Base-by-base conservation (phyloP, 2,329 filamentous ascomycete genomes). In the Fusarium euwallaceae region DNA sequence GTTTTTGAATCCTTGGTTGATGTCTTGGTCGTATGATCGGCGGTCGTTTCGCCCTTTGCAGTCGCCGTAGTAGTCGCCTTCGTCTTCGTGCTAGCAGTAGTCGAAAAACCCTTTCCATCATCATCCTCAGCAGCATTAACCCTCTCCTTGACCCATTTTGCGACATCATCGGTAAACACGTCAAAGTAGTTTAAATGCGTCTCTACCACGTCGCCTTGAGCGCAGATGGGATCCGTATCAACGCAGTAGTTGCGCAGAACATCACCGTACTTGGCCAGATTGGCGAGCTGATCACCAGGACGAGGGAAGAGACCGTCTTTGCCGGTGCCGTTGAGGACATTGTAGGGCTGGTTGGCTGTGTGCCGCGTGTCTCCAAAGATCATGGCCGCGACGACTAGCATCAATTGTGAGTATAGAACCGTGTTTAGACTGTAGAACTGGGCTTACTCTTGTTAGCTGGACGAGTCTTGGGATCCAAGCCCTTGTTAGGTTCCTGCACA, bases 161-260 rank as follows among this genome's bases (percentile, higher is more conserved):
- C 76, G 27, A 72, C 74, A 20, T 75, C 73, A 20, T 75, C 51
- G 37, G 70, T 76, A 69, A 78, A 81, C 20, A 82, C 45, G 29
- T 83, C 78, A 66, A 84, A 84, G 66, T 85, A 85, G 72, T 83
- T 82, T 11, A 81, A 76, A 63, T 85, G 83, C 10, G 78, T 78
- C 10, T 78, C 78, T 4, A 80, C 77, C 4, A 74, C 76, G 27
- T 81, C 71, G 9, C 82, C 83, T 17, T 78, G 78, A 14, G 83
- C 84, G 70, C 84, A 86, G 64, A 84, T 81, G 2, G 84, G 83
- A 63, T 85, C 84, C 11, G 80, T 80, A 4, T 72, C 69, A 36
- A 79, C 77, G 67, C 84, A 85, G 77, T 83, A 85, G 16, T 79
- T 79, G 59, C 79, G 82, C 9, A 81, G 64, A 10, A 78, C 64